Evolutionary conservation across 139 green algal species (phyloP).

Genomic region (Nannochloris sp.): DNA sequence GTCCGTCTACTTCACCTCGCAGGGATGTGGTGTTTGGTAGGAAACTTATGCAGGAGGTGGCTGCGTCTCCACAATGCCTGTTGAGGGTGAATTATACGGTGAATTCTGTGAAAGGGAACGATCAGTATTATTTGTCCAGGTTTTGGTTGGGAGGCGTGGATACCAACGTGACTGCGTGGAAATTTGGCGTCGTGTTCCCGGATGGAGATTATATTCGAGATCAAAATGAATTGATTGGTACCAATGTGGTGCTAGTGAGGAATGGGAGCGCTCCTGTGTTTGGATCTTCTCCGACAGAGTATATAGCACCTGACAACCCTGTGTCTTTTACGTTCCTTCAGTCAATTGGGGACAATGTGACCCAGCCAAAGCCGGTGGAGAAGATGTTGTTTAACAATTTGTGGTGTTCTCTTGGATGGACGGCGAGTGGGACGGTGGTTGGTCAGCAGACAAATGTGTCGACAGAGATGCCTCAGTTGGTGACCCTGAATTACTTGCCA

Average conservation of each 20-base stretch:
- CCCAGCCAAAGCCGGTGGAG: constrained; percentile 9
- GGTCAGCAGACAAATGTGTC: neutral
- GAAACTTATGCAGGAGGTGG: neutral
- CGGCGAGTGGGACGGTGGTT: neutral
- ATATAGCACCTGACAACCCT: neutral
- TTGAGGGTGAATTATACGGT: neutral
- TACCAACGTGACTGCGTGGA: constrained; percentile 29
- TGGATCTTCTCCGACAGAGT: neutral
- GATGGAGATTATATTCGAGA: constrained; percentile 13
- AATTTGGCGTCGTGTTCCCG: constrained; percentile 49
- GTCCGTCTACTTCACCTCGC: no score
- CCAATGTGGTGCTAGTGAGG: neutral
- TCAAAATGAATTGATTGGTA: constrained; percentile 14
- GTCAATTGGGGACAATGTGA: neutral
- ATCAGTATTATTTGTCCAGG: neutral
- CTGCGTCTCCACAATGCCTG: neutral
- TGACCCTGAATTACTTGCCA: constrained; percentile 48
- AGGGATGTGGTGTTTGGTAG: neutral
- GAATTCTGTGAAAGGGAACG: neutral
- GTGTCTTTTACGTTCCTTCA: neutral
- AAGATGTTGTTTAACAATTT: constrained; percentile 53
- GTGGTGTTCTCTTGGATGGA: constrained; percentile 24
- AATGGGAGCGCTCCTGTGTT: neutral
- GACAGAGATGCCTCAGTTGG: neutral
- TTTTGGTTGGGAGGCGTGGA: neutral